Base-by-base conservation (phyloP, 441 rosid species). In the Gossypium gossypioides region DNA sequence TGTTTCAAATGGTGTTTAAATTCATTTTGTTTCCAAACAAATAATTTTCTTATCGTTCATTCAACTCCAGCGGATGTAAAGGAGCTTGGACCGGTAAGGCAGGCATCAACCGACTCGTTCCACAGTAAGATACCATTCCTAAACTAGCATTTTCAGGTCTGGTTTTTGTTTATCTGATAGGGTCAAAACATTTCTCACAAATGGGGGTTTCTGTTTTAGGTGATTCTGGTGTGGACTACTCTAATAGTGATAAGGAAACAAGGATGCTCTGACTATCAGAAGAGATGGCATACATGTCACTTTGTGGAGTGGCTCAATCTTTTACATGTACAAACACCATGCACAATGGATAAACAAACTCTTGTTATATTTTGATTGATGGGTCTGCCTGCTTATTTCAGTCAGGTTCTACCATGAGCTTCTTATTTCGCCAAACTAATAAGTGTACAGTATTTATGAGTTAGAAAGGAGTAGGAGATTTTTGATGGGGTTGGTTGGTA, bases 181-280 rank as follows among this genome's bases (percentile, higher is more conserved):
- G 55, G 25, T 73, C 40, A 13, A 7, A 24, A 24, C 37, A 24
- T 66, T 65, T 50, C 69, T 69, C 37, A 63, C 54, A n/a, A 58
- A 54, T 62, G 16, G 25, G 40, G 40, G 59, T 19, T 29, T 48
- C 68, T 12, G 5, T 24, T 68, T 34, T 77, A 91, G 97, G 97
- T 82, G 95, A 91, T 82, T 84, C 92, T 51, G 80, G 72, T 57
- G 80, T 86, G 78, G 87, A 83, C 69, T 87, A 81, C 77, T 63
- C 85, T 48, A 50, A 76, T 40, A 83, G 76, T 2, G 81, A 75
- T 13, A 62, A 76, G 18, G 78, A 77, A 57, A 52, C 63, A 34
- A 71, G 4, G 71, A 70, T 57, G 75, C 76, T 61, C 19, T 73
- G 73, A 61, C 60, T 82, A 27, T 74, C 77, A 10, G 76, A 71